Evolutionary conservation across 208 protist species (phyloP), one percentile per base, ranked within the genome.

Genomic region (Angomonas ambiguus): DNA sequence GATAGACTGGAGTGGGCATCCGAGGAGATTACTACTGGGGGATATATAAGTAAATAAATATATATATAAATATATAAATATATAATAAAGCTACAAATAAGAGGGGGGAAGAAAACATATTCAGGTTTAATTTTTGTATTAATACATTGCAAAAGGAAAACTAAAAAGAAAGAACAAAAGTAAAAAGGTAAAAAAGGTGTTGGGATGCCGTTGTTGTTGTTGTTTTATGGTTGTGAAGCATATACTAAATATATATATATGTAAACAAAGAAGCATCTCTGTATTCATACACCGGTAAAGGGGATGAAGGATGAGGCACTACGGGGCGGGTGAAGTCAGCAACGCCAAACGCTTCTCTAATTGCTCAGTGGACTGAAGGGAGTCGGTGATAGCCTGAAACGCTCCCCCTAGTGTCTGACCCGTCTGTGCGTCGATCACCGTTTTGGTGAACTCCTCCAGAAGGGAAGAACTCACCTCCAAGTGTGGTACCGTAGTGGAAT

Each of bases 1-100:
- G 59, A 22, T 80, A 65, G 10, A 98, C 96, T 13, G 72, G 58
- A 6, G n/a, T n/a, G n/a, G n/a, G n/a, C n/a, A n/a, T n/a, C n/a
- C n/a, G n/a, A n/a, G n/a, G n/a, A n/a, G n/a, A n/a, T 67, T 53
- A 8, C 27, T 31, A 33, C 32, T 62, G 49, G 28, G 48, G 2
- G 62, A 51, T 10, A 64, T 41, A 2, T 65, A 57, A 25, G 63
- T 71, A 10, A 72, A 27, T 32, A 62, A 66, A 22, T 22, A 30
- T 31, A 28, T 65, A 42, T 28, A 65, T 28, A 24, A 62, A 24
- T 30, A 25, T 35, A 59, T 67, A 34, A 4, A 67, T 10, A 30
- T 57, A 24, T 57, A 41, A 1, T n/a, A n/a, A 25, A 64, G 49
- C 41, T 20, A 68, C 28, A 60, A 62, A n/a, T 20, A 62, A 4